phyloP scores from a whole-genome alignment of 192 early-diverging fungal species.

The Obelidium mucronatum region DNA sequence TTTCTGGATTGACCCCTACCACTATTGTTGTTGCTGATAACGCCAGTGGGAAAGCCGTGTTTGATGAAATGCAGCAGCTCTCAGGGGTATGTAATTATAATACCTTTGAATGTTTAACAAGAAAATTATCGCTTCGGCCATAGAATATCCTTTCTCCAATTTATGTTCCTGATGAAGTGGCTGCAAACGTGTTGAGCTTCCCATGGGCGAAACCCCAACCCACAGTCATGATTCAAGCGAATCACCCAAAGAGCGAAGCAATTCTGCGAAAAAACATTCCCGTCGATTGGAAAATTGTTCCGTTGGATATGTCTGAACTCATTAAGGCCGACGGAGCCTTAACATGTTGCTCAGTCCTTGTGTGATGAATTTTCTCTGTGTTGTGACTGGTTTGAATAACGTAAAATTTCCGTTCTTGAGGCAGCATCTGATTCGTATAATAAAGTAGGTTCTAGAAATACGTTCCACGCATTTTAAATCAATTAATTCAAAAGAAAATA shows the following conservation, averaged over 20 bases:
- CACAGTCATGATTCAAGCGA: conserved; percentile 40
- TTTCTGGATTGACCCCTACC: conserved; percentile 29
- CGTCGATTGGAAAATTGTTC: conserved; percentile 8
- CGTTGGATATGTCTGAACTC: conserved; percentile 48
- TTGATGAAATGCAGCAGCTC: conserved; percentile 33
- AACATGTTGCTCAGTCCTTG: conserved; percentile 49
- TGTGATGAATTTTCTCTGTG: neutral
- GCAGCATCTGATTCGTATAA: too few relatives aligned
- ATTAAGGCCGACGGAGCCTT: conserved; percentile 53
- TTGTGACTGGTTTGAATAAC: neutral
- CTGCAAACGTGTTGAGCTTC: conserved; percentile 48
- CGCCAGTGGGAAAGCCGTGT: conserved; percentile 33
- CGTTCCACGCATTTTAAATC: too few relatives aligned
- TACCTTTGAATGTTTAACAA: too few relatives aligned
- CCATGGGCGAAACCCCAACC: conserved; percentile 8
- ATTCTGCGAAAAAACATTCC: conserved; percentile 28
- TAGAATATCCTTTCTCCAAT: conserved; percentile 29
- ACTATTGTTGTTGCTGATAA: conserved; percentile 39
- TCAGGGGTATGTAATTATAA: neutral
- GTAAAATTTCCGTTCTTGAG: too few relatives aligned
- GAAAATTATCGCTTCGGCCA: neutral
- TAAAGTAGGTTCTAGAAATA: too few relatives aligned
- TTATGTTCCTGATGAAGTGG: conserved; percentile 46
- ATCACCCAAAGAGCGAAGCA: conserved; percentile 37
- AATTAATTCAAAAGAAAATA: too few relatives aligned